Conservation (phyloP, 805 yeast species). For the Saturnispora diversa region DNA sequence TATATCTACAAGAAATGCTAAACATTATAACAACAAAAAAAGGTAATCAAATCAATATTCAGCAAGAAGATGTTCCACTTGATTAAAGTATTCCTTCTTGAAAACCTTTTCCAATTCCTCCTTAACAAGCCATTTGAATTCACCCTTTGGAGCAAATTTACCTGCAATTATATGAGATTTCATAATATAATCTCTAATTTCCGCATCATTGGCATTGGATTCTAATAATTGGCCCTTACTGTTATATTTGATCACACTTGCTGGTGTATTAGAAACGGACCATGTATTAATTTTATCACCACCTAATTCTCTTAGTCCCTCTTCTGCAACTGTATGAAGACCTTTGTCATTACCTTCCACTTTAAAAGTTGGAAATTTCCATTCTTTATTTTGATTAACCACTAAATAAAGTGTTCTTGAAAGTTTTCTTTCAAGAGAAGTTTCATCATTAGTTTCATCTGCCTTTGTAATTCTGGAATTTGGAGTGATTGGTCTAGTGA, state of each 20-base stretch:
- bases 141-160: constrained; percentile 44
- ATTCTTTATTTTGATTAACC: constrained; percentile 41
- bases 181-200: constrained; percentile 57
- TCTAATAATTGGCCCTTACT: constrained; percentile 20
- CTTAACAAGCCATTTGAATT: constrained; percentile 77
- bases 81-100: constrained; percentile 44
- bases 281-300: constrained; percentile 75
- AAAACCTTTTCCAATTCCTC: constrained; percentile 61
- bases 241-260: constrained; percentile 49
- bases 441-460: constrained; percentile 52
- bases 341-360: constrained; percentile 35
- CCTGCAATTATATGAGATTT: constrained; percentile 90
- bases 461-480: constrained; percentile 72
- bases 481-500: constrained; percentile 60
- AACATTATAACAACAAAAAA: too few relatives aligned
- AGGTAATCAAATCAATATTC: constrained; percentile 5
- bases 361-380: constrained; percentile 76
- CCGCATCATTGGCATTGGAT: constrained; percentile 17
- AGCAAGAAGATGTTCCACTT: constrained; percentile 42
- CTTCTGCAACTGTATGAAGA: constrained; percentile 66
- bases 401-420: constrained; percentile 74
- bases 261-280: constrained; percentile 87
- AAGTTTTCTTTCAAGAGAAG: constrained; percentile 70
- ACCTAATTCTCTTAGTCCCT: constrained; percentile 62
- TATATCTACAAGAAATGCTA: too few relatives aligned